Evolutionary conservation across 2,329 filamentous ascomycete species (phyloP).

Genomic region (Penicillium psychrosexuale): DNA sequence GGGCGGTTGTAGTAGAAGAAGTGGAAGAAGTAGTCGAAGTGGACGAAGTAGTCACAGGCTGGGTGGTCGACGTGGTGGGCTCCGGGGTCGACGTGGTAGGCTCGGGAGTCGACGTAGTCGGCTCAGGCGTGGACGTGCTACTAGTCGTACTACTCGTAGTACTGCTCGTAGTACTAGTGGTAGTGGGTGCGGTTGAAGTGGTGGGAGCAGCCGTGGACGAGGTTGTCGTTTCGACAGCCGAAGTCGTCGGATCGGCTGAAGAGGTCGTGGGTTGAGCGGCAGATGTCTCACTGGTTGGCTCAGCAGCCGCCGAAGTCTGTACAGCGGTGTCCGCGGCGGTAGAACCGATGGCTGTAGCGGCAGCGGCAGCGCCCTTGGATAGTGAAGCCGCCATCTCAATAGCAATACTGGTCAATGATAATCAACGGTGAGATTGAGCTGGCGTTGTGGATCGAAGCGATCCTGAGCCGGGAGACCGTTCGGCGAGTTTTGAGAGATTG

Average conservation of each 20-base stretch:
- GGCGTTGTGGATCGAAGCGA: slow-evolving; percentile 9
- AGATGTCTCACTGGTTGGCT: background rate
- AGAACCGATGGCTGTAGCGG: background rate
- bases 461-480: slow-evolving; percentile 1
- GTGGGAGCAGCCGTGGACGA: background rate
- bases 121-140: slow-evolving; percentile 12
- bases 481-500: slow-evolving; percentile 1
- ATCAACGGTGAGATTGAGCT: background rate
- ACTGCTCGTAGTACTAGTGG: slow-evolving; percentile 15
- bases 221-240: too few relatives aligned
- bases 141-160: background rate
- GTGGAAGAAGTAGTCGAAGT: slow-evolving; percentile 10
- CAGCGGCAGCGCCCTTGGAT: background rate
- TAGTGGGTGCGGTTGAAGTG: slow-evolving; percentile 1
- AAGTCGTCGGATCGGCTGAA: background rate
- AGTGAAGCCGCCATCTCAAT: background rate
- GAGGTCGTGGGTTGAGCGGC: background rate
- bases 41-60: slow-evolving; percentile 23
- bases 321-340: background rate
- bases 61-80: slow-evolving; percentile 15
- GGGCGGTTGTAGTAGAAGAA: slow-evolving; percentile 4
- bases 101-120: background rate
- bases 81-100: slow-evolving; percentile 9
- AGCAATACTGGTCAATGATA: background rate
- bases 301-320: background rate